A percentile compares a stretch with the other conserved stretches of the same genome.
These are phyloP conservation scores for Penicillium sp. DNA, from an alignment of 2,329 filamentous ascomycete species.

Conservation along the genomic window DNA sequence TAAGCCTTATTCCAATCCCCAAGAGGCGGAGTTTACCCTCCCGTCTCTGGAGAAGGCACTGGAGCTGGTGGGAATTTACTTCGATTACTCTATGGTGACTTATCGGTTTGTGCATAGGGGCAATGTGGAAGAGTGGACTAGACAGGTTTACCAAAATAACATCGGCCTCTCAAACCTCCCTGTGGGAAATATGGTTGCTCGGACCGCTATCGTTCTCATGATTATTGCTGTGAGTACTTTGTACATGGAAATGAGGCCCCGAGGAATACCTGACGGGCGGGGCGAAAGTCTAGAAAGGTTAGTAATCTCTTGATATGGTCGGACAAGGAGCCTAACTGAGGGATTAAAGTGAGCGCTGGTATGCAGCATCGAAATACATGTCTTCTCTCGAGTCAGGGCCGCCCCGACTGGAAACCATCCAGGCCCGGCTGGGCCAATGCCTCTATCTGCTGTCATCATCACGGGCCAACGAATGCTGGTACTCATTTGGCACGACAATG, in stretches of 20 bases:
- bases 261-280: constrained; percentile 21
- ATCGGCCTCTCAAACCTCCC: constrained; percentile 36
- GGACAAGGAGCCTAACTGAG: background rate
- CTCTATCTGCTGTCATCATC: constrained; percentile 59
- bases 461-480: constrained; percentile 60
- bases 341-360: constrained; percentile 34
- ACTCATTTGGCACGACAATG: constrained; percentile 56
- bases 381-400: constrained; percentile 49
- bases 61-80: constrained; percentile 53
- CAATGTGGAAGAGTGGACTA: constrained; percentile 50
- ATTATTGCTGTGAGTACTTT: constrained; percentile 49
- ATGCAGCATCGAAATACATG: constrained; percentile 36
- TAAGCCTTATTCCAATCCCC: constrained; percentile 44
- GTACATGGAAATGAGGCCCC: constrained; percentile 42
- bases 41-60: constrained; percentile 38
- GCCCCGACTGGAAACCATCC: constrained; percentile 55
- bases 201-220: constrained; percentile 49
- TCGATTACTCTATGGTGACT: constrained; percentile 59
- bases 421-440: constrained; percentile 57
- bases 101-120: constrained; percentile 58
- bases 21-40: constrained; percentile 37
- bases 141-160: constrained; percentile 38
- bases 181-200: constrained; percentile 42
- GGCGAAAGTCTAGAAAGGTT: constrained; percentile 27
- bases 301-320: background rate